These are phyloP conservation scores for Talaromyces adpressus DNA, from an alignment of 495 filamentous ascomycete genomes.

Conservation along the genomic window DNA sequence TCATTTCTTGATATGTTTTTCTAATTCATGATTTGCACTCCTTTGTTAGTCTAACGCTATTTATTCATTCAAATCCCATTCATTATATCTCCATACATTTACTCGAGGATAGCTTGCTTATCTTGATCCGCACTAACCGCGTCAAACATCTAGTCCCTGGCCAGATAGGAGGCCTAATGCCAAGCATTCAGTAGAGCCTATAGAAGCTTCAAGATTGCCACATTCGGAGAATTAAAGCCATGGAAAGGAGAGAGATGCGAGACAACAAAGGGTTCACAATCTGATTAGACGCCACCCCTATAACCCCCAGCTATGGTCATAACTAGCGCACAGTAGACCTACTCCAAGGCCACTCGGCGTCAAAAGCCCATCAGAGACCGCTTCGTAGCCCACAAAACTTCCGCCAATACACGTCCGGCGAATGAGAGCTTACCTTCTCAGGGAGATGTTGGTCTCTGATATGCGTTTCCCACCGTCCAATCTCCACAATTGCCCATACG, in stretches of 20 bases:
- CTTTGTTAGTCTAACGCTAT: neutral
- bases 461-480: neutral
- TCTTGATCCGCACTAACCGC: neutral
- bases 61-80: neutral
- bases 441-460: neutral
- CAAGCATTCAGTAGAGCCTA: neutral
- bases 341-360: neutral
- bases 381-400: neutral
- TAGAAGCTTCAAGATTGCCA: neutral
- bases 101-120: neutral
- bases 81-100: neutral
- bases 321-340: neutral
- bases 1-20: constrained; percentile 2
- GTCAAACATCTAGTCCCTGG: neutral
- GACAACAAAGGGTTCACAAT: neutral
- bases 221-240: neutral
- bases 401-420: neutral
- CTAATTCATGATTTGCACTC: constrained; percentile 1
- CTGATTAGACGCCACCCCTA: neutral
- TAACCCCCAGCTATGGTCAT: neutral
- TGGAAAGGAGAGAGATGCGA: neutral
- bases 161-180: neutral
- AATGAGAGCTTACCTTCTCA: neutral
- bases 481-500: neutral
- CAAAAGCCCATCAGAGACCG: neutral